These are phyloP conservation scores for Cymbomonas tetramitiformis DNA, from an alignment of 139 green algal genomes.

Conservation along the genomic window DNA sequence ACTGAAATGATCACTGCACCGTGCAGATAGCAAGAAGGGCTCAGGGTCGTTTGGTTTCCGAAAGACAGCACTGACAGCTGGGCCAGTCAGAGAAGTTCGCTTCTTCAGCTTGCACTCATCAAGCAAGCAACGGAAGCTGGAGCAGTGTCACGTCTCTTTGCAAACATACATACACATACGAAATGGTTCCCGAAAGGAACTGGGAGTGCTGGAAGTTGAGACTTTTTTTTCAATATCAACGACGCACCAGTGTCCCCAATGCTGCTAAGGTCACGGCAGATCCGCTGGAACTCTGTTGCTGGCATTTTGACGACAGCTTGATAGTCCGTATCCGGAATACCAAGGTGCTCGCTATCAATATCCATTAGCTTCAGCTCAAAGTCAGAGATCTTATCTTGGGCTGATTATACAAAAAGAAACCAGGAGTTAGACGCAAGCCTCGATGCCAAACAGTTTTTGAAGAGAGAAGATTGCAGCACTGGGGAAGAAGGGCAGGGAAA, in stretches of 20 bases:
- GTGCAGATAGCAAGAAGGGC: constrained; percentile 8
- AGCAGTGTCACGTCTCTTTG: too few relatives aligned
- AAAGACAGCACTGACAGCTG: too few relatives aligned
- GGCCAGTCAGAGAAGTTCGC: too few relatives aligned
- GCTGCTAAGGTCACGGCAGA: constrained; percentile 65
- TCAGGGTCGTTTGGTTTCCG: too few relatives aligned
- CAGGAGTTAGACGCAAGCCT: neutral
- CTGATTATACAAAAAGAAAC: too few relatives aligned
- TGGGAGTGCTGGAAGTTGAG: too few relatives aligned
- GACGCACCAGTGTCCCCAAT: constrained; percentile 97
- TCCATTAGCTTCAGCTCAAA: constrained; percentile 99
- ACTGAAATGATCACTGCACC: constrained; percentile 72
- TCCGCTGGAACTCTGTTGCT: constrained; percentile 76
- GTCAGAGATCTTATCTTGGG: constrained; percentile 76
- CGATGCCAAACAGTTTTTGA: neutral
- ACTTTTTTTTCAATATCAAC: too few relatives aligned
- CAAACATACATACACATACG: too few relatives aligned
- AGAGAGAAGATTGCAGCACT: neutral
- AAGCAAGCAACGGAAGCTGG: neutral
- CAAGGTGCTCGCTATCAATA: constrained; percentile 94
- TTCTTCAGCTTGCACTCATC: too few relatives aligned
- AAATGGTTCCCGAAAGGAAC: too few relatives aligned
- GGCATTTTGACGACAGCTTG: constrained; percentile 74
- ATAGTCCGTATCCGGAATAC: constrained; percentile 89
- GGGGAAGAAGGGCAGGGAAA: neutral